These are phyloP conservation scores for Sporothrix pseudoabietina DNA, from an alignment of 2,329 filamentous ascomycete genomes.

Conservation along the genomic window DNA sequence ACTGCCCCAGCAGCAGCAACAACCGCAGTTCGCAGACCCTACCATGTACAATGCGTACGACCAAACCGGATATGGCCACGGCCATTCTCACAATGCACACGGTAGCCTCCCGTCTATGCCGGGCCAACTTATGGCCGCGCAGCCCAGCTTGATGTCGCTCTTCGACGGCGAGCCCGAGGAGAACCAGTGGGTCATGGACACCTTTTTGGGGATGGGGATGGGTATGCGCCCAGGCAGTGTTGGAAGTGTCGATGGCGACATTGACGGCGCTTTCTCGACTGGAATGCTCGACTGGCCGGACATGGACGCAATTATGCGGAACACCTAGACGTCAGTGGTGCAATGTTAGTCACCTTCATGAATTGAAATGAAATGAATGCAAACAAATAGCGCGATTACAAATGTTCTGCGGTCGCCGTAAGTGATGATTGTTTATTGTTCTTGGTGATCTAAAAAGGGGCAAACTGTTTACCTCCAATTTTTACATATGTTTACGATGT, in stretches of 20 bases:
- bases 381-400: background rate
- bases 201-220: constrained; percentile 17
- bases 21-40: background rate
- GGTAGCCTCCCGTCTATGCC: background rate
- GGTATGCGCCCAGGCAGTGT: background rate
- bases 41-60: constrained; percentile 1
- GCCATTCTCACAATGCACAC: background rate
- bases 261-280: background rate
- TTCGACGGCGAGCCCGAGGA: constrained; percentile 25
- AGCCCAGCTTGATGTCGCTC: constrained; percentile 11
- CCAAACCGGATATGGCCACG: background rate
- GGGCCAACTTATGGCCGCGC: background rate
- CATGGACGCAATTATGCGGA: constrained; percentile 17
- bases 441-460: no score
- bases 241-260: background rate
- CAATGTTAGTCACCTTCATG: background rate
- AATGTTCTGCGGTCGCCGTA: no score
- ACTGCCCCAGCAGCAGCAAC: background rate
- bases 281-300: constrained; percentile 14
- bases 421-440: no score
- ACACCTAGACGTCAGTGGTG: background rate
- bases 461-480: no score
- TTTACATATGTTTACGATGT: no score
- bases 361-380: background rate
- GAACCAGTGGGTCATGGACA: constrained; percentile 27